Evolutionary conservation across 2,329 filamentous ascomycete genomes (phyloP), one percentile per base, ranked within the genome.

Genomic region (Aureobasidium subglaciale): DNA sequence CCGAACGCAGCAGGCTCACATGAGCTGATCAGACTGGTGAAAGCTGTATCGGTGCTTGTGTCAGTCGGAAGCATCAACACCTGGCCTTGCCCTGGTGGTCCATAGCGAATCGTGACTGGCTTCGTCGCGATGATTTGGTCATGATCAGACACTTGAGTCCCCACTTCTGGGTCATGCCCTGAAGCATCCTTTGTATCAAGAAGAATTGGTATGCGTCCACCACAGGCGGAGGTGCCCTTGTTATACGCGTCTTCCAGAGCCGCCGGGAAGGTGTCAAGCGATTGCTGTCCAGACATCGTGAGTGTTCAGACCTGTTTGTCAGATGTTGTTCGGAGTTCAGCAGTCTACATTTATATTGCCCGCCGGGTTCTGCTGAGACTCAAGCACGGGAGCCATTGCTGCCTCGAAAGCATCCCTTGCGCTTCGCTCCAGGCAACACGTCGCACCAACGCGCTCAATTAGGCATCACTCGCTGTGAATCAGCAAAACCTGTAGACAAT

Each of bases 1-100:
- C 79, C 79, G 60, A 81, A 81, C 1, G 72, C 76, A 0, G 79
- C 80, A 0, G 77, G 76, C 37, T 64, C 58, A 24, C 63, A 68
- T 27, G 61, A 59, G 5, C 58, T 27, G 29, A 63, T 37, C 43
- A 63, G 53, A 13, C 43, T 30, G 18, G 56, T 11, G 11, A 58
- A 42, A 6, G 32, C 35, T 11, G 27, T 24, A 15, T 35, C 25
- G 1, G 30, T 15, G 6, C 24, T 30, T 13, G 34, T 34, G 7
- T 48, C 16, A n/a, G 30, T 56, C 13, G 53, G 53, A 16, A 56
- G 53, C 8, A 11, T 37, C 41, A 56, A 20, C 6, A 15, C 25
- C 20, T 56, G 32, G 11, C 53, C 53, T 8, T 24, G 16, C 5
- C 42, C 42, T 2, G 22, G 3, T 2, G 53, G 22, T 15, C 53